phyloP scores from a whole-genome alignment of 768 basidiomycete genomes.

The Hericium rajendrae region DNA sequence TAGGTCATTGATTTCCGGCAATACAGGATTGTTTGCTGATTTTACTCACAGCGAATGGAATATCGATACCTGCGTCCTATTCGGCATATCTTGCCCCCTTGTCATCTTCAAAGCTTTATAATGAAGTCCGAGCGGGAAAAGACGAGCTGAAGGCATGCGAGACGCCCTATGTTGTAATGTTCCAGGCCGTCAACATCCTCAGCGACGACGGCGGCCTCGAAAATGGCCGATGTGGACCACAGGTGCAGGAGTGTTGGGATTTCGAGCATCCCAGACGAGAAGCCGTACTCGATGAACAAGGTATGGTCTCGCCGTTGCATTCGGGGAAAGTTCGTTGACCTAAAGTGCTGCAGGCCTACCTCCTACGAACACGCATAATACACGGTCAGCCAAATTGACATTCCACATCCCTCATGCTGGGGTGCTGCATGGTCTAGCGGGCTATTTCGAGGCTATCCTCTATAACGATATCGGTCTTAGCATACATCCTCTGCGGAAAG shows the following conservation, averaged over 20 bases:
- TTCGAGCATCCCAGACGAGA: constrained; percentile 91
- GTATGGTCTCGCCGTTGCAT: constrained; percentile 28
- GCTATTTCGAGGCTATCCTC: constrained; percentile 92
- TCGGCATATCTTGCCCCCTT: constrained; percentile 91
- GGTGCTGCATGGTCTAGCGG: constrained; percentile 87
- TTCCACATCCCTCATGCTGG: constrained; percentile 96
- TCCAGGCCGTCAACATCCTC: constrained; percentile 85
- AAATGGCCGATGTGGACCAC: constrained; percentile 63
- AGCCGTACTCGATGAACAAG: constrained; percentile 59
- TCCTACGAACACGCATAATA: constrained; percentile 93
- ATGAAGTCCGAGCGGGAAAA: constrained; percentile 62
- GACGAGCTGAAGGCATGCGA: constrained; percentile 63
- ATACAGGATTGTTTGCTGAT: constrained; percentile 2
- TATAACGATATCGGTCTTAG: constrained; percentile 88
- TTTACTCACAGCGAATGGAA: constrained; percentile 60
- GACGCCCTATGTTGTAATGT: constrained; percentile 99
- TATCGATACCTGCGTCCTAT: constrained; percentile 95
- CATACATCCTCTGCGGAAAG: constrained; percentile 86
- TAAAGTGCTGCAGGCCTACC: constrained; percentile 58
- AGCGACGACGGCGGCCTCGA: constrained; percentile 62
- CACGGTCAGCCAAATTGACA: constrained; percentile 71
- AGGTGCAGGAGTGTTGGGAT: constrained; percentile 93
- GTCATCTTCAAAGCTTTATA: constrained; percentile 87
- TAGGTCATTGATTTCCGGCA: constrained; percentile 5
- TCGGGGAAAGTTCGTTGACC: not conserved